phyloP scores from a whole-genome alignment of 225 moss, liverwort and hornwort species.

The Asterella californica region DNA sequence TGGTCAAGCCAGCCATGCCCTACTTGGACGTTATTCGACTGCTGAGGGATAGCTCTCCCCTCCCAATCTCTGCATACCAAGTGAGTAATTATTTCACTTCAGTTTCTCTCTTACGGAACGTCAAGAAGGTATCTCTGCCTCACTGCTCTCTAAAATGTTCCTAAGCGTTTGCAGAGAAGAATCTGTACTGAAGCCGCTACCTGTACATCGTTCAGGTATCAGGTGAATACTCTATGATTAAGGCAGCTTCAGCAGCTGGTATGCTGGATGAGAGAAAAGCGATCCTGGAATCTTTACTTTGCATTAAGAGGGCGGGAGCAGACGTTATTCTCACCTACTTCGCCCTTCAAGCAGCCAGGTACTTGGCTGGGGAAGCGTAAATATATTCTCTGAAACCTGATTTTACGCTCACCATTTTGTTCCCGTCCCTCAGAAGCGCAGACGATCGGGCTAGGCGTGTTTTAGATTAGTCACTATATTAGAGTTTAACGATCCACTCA shows the following conservation, averaged over 20 bases:
- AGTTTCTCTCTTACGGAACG: not conserved
- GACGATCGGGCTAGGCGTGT: no score
- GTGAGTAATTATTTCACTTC: conserved; percentile 29
- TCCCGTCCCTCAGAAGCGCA: no score
- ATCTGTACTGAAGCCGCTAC: not conserved
- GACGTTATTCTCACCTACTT: conserved; percentile 90
- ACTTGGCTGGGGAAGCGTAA: conserved; percentile 67
- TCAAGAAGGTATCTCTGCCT: not conserved
- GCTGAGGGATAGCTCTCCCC: conserved; percentile 78
- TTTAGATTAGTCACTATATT: no score
- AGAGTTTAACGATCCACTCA: no score
- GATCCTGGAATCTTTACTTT: conserved; percentile 72
- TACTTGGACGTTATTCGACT: conserved; percentile 92
- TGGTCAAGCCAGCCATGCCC: conserved; percentile 99
- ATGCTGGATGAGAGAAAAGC: conserved; percentile 98
- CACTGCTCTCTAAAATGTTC: not conserved
- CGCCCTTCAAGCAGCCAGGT: conserved; percentile 81
- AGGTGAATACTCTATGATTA: conserved; percentile 97
- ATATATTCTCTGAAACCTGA: no score
- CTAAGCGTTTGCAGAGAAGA: not conserved
- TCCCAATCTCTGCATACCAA: conserved; percentile 95
- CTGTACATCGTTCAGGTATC: conserved; percentile 56
- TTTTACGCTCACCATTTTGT: no score
- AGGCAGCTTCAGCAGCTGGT: conserved; percentile 75
- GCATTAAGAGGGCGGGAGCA: conserved; percentile 90